These are phyloP conservation scores for Annona cherimola DNA, from an alignment of 164 flowering plant species.

Conservation along the genomic window DNA sequence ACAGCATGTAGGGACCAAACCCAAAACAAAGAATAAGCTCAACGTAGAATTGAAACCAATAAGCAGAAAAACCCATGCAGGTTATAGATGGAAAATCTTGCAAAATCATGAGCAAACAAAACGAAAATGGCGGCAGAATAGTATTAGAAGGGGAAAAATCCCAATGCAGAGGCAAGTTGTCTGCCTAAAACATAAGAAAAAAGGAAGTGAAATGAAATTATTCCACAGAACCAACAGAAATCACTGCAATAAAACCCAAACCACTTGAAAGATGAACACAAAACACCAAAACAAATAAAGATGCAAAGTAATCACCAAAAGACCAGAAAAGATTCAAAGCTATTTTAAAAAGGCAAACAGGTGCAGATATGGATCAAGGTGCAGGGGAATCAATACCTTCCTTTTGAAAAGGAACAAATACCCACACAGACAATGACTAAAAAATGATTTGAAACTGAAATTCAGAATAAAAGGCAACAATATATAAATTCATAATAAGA, in stretches of 20 bases:
- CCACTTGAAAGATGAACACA: neutral
- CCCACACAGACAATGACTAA: neutral
- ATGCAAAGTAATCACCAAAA: neutral
- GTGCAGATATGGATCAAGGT: neutral
- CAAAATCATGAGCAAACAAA: neutral
- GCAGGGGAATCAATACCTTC: neutral
- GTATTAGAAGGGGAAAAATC: too few relatives aligned
- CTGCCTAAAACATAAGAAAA: neutral
- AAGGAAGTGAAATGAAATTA: too few relatives aligned
- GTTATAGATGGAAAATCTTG: neutral
- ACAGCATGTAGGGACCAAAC: neutral
- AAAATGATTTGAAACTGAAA: neutral
- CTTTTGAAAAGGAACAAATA: neutral
- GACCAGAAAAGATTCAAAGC: neutral
- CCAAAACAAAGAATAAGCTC: neutral
- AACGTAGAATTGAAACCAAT: neutral
- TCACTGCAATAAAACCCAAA: neutral
- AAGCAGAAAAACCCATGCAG: neutral
- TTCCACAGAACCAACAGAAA: neutral
- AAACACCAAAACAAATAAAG: neutral
- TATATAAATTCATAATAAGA: neutral
- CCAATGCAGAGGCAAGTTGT: too few relatives aligned
- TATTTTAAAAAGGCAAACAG: neutral
- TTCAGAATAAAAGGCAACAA: neutral
- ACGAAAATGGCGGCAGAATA: too few relatives aligned